A percentile compares a stretch with the other conserved stretches of the same genome.
phyloP scores from a whole-genome alignment of 2,329 filamentous ascomycete genomes.

The Cladosporium sp. region DNA sequence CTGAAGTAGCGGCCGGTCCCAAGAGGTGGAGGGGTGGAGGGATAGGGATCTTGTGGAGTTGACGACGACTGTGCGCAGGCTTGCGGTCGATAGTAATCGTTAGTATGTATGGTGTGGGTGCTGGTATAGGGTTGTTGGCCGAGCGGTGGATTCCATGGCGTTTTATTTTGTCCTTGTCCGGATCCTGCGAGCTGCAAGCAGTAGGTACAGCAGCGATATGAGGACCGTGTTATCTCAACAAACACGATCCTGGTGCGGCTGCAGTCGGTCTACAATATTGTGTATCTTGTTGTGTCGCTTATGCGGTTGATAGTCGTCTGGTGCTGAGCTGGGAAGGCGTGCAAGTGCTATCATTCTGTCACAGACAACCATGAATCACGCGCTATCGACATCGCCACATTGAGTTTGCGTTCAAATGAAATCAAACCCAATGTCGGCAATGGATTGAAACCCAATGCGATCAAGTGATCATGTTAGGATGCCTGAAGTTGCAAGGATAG shows the following conservation, averaged over 20 bases:
- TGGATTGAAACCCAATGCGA: neutral
- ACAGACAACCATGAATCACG: neutral
- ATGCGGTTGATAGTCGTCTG: neutral
- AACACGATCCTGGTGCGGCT: constrained; percentile 5
- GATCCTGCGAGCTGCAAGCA: constrained; percentile 2
- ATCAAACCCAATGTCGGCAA: neutral
- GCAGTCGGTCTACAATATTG: neutral
- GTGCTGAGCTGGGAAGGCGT: neutral
- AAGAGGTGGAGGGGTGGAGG: constrained; percentile 9
- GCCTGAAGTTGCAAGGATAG: neutral
- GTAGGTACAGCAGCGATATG: constrained; percentile 12
- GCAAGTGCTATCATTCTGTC: neutral
- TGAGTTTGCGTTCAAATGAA: neutral
- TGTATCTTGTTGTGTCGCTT: neutral
- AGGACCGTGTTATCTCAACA: constrained; percentile 7
- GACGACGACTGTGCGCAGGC: neutral
- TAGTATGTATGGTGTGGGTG: neutral
- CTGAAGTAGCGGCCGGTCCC: neutral
- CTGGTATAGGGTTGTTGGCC: constrained; percentile 4
- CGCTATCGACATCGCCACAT: neutral
- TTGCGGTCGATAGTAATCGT: neutral
- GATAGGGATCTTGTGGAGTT: constrained; percentile 1
- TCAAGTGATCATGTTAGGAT: neutral
- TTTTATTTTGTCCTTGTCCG: neutral
- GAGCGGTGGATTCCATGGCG: constrained; percentile 8